A percentile compares a stretch with the other conserved stretches of the same genome.
phyloP scores from a whole-genome alignment of 2,329 filamentous ascomycete species.

The Esteya vermicola region DNA sequence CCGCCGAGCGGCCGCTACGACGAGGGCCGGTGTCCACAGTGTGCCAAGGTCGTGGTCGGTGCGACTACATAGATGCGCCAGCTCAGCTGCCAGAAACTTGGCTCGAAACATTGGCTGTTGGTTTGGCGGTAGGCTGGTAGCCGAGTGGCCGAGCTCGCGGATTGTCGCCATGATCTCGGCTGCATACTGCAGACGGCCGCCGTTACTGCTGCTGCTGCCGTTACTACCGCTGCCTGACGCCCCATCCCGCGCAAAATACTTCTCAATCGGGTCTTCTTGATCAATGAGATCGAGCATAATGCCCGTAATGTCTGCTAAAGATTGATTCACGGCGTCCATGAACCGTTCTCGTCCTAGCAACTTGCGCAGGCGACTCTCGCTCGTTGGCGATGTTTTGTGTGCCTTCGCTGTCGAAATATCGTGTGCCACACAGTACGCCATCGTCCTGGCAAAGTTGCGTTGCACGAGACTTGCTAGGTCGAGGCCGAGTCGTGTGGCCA shows the following conservation, averaged over 20 bases:
- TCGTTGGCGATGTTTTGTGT: constrained; percentile 30
- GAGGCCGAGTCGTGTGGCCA: constrained; percentile 43
- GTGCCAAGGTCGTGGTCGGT: constrained; percentile 48
- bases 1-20: constrained; percentile 59
- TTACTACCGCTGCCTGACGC: too few relatives aligned
- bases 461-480: constrained; percentile 44
- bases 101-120: constrained; percentile 81
- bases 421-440: constrained; percentile 73
- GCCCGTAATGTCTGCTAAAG: constrained; percentile 66
- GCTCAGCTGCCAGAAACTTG: constrained; percentile 59
- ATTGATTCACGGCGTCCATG: constrained; percentile 44
- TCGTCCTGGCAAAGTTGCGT: constrained; percentile 58
- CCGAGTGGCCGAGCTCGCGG: constrained; percentile 51
- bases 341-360: constrained; percentile 55
- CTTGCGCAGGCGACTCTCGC: constrained; percentile 54
- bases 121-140: constrained; percentile 51
- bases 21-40: constrained; percentile 64
- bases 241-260: constrained; percentile 44
- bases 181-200: constrained; percentile 49
- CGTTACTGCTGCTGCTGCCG: too few relatives aligned
- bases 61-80: constrained; percentile 64
- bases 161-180: constrained; percentile 55
- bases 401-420: constrained; percentile 41
- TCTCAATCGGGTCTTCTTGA: constrained; percentile 61
- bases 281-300: constrained; percentile 65